Evolutionary conservation across 106 monocot genomes (phyloP), one percentile per base, ranked within the genome.

Genomic region (Acorus gramineus): DNA sequence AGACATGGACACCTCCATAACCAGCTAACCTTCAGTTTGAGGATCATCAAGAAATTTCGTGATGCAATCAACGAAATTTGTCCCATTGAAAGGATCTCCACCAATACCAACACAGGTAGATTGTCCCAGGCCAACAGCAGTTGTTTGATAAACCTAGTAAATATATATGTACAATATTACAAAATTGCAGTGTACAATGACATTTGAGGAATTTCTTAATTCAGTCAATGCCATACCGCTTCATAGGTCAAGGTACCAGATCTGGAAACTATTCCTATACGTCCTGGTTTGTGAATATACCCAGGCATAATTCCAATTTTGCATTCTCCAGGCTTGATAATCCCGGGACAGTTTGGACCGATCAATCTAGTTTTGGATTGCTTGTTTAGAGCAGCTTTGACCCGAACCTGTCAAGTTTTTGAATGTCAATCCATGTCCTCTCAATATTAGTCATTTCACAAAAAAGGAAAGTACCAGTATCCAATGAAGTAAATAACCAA

Each of bases 291-390:
- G 80, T 98, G 96, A 71, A 98, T 98, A 66, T 98, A 98, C 6
- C 96, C 96, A 75, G 96, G 96, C 96, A 98, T 98, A 53, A 98
- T 98, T 62, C 96, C 96, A 71, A 98, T 98, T 71, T 98, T 98
- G 69, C 96, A 98, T 75, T 98, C 96, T 57, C 96, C 96, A 50
- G 96, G 96, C 66, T 98, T 98, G 42, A 98, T 98, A 51, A 98
- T 98, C 6, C 96, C 96, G 61, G 96, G 96, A 64, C 96, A 98
- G 51, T 98, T 98, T 53, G 96, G 96, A 57, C 96, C 96, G 60
- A 98, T 98, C 47, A 98, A 63, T 47, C 96, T 71, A 70, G 96
- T 98, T 81, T 87, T 98, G 28, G 96, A 81, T 76, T 98, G 96
- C 62, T 64, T 82, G 66, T 98, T 98, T 69, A 98, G 82, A 74